Conservation (phyloP, 345 rosid genomes). For the Anastatica hierochuntica region DNA sequence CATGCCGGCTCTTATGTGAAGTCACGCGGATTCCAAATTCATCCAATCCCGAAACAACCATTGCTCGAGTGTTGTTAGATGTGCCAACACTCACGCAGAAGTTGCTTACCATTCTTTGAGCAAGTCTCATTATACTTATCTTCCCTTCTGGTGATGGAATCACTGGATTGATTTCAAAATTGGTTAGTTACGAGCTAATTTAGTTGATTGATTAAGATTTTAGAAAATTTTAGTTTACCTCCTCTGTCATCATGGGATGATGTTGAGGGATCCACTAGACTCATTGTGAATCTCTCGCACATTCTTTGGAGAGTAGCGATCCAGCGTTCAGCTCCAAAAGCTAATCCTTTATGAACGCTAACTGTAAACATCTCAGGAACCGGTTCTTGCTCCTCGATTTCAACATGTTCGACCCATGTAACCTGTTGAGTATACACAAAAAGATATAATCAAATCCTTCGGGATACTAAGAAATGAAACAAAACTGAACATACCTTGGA, state of each 20-base stretch:
- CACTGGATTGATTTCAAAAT: conserved; percentile 29
- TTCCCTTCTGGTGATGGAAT: conserved; percentile 76
- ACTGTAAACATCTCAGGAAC: conserved; percentile 51
- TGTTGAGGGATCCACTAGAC: conserved; percentile 46
- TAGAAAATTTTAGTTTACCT: conserved; percentile 29
- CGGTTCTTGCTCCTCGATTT: conserved; percentile 52
- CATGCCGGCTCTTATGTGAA: conserved; percentile 44
- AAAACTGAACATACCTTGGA: conserved; percentile 51
- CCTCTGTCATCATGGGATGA: conserved; percentile 67
- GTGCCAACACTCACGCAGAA: conserved; percentile 79
- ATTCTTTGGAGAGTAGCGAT: conserved; percentile 69
- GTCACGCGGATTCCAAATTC: conserved; percentile 74
- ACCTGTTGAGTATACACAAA: conserved; percentile 38
- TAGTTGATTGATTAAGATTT: neutral
- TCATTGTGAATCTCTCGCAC: conserved; percentile 66
- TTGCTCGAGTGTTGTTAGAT: conserved; percentile 51
- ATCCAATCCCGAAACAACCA: conserved; percentile 48
- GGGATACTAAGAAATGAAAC: neutral
- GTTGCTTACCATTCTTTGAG: conserved; percentile 83
- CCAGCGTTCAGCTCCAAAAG: conserved; percentile 94
- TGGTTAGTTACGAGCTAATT: neutral
- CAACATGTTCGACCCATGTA: conserved; percentile 86
- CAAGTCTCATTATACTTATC: conserved; percentile 88
- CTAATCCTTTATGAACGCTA: conserved; percentile 51
- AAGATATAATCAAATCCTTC: neutral